A percentile compares a stretch with the other conserved stretches of the same genome.
Evolutionary conservation across 371 early-diverging fungal species (phyloP).

Genomic region (Mortierella sp.): DNA sequence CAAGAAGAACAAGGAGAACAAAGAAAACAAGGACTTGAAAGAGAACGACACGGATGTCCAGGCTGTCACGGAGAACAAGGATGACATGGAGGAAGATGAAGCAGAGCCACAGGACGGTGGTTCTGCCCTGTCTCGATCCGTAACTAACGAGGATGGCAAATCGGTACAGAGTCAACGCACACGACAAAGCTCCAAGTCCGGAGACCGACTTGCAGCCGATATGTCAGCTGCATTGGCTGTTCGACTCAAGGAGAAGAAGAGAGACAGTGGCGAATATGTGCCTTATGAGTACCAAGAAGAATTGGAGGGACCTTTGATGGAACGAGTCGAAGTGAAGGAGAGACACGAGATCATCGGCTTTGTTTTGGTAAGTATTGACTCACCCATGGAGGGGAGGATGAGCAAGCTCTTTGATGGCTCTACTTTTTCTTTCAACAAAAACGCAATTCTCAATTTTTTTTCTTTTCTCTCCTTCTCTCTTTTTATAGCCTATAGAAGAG

Average conservation of each 20-base stretch:
- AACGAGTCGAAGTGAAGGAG: constrained; percentile 43
- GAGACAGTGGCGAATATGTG: constrained; percentile 40
- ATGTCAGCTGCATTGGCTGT: constrained; percentile 30
- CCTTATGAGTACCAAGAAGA: constrained; percentile 52
- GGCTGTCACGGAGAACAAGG: too few relatives aligned
- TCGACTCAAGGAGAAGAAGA: constrained; percentile 20
- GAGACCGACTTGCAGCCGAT: constrained; percentile 9
- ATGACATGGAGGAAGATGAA: neutral
- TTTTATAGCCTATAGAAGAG: constrained; percentile 37
- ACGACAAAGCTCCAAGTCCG: constrained; percentile 20
- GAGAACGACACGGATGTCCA: neutral
- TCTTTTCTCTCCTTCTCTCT: neutral
- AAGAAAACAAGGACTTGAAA: constrained; percentile 10
- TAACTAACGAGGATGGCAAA: constrained; percentile 36
- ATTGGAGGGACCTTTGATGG: constrained; percentile 48
- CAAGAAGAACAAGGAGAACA: too few relatives aligned
- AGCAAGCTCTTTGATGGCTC: neutral
- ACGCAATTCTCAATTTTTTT: neutral
- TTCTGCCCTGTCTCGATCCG: constrained; percentile 1
- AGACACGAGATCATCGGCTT: constrained; percentile 47
- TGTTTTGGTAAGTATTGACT: constrained; percentile 49
- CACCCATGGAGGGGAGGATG: too few relatives aligned
- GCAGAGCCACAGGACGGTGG: neutral
- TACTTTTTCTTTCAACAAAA: neutral
- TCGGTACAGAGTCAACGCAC: constrained; percentile 33